These are phyloP conservation scores for Aspergillus uvarum DNA, from an alignment of 2,329 filamentous ascomycete species.

Conservation along the genomic window DNA sequence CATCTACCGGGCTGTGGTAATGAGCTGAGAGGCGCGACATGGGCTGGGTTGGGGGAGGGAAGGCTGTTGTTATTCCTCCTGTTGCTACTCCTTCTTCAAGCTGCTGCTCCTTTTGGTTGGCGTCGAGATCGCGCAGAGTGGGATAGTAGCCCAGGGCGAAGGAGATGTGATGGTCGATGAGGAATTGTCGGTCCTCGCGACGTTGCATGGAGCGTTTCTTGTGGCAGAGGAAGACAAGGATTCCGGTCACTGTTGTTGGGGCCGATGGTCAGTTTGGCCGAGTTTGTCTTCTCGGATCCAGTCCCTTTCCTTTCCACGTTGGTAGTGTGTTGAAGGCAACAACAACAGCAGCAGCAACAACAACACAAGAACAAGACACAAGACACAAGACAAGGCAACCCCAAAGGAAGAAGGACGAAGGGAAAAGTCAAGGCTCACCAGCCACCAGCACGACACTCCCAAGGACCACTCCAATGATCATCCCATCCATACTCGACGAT, in stretches of 20 bases:
- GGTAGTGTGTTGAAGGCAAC: too few species aligned
- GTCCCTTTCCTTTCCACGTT: too few species aligned
- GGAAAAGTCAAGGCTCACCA: constrained; percentile 20
- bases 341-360: too few species aligned
- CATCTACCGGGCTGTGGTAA: background rate
- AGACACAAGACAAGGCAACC: background rate
- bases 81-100: background rate
- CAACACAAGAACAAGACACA: background rate
- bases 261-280: background rate
- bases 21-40: background rate
- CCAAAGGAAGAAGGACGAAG: background rate
- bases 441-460: constrained; percentile 27
- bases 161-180: constrained; percentile 12
- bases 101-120: background rate
- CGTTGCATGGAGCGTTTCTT: constrained; percentile 28
- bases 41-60: background rate
- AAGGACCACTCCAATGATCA: constrained; percentile 32
- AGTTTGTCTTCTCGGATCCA: too few species aligned
- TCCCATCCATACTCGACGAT: constrained; percentile 11
- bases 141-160: constrained; percentile 1
- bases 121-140: background rate
- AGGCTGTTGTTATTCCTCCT: too few species aligned
- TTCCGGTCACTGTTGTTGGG: constrained; percentile 23
- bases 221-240: constrained; percentile 24
- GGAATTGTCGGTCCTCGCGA: constrained; percentile 19